Evolutionary conservation across 192 early-diverging fungal species (phyloP).

Genomic region (Umbelopsis isabellina): DNA sequence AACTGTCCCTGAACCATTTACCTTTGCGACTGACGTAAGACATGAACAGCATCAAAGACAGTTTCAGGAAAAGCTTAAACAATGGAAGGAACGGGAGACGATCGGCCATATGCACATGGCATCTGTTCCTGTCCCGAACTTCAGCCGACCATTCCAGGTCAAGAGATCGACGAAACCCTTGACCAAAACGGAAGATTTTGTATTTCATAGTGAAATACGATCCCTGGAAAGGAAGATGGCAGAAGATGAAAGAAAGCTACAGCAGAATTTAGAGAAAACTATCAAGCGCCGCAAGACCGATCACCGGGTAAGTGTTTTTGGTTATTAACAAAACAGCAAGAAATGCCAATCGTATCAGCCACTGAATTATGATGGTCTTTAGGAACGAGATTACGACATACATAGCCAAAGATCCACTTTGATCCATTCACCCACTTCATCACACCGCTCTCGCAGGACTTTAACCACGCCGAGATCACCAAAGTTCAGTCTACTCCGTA

Average conservation of each 20-base stretch:
- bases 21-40: slow-evolving; percentile 54
- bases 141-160: slow-evolving; percentile 56
- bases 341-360: too few species aligned
- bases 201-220: slow-evolving; percentile 53
- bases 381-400: too few species aligned
- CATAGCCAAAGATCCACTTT: too few species aligned
- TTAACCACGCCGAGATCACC: slow-evolving; percentile 5
- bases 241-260: slow-evolving; percentile 48
- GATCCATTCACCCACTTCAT: not conserved
- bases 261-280: not conserved
- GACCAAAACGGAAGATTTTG: slow-evolving; percentile 52
- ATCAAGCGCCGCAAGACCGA: not conserved
- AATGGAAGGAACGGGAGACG: slow-evolving; percentile 42
- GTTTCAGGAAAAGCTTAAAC: slow-evolving; percentile 45
- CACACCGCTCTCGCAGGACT: not conserved
- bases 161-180: slow-evolving; percentile 56
- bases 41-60: slow-evolving; percentile 44
- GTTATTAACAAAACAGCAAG: too few species aligned
- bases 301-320: not conserved
- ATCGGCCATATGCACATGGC: slow-evolving; percentile 44
- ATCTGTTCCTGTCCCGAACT: slow-evolving; percentile 53
- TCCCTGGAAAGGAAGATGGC: slow-evolving; percentile 59
- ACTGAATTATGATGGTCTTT: too few species aligned
- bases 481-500: slow-evolving; percentile 3
- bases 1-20: slow-evolving; percentile 65